These are phyloP conservation scores for Euphorbia corollata DNA, from an alignment of 441 rosid genomes.

Conservation along the genomic window DNA sequence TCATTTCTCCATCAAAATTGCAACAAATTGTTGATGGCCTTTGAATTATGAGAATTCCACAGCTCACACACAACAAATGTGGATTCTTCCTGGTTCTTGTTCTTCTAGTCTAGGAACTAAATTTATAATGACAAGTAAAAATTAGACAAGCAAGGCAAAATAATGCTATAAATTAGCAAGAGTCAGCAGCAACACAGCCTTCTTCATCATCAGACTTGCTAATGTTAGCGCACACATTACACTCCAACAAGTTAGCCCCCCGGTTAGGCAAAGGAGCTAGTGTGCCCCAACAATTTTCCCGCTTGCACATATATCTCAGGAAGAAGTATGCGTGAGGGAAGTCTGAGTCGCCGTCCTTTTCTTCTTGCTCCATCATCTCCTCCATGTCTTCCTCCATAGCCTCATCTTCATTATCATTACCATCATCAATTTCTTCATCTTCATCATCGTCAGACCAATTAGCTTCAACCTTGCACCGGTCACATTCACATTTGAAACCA, in stretches of 20 bases:
- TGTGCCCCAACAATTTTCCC: slow-evolving; percentile 64
- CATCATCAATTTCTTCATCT: slow-evolving; percentile 35
- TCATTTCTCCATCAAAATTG: background rate
- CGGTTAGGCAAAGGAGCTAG: slow-evolving; percentile 49
- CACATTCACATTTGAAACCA: slow-evolving; percentile 66
- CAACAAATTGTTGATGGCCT: background rate
- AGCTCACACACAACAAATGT: background rate
- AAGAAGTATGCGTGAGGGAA: slow-evolving; percentile 88
- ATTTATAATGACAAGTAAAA: background rate
- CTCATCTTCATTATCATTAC: slow-evolving; percentile 12
- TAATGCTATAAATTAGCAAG: background rate
- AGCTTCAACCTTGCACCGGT: slow-evolving; percentile 78
- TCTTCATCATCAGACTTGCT: slow-evolving; percentile 35
- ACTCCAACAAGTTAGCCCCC: slow-evolving; percentile 52
- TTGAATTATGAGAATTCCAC: background rate
- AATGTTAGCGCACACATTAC: slow-evolving; percentile 69
- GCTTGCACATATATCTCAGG: slow-evolving; percentile 56
- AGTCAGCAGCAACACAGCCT: slow-evolving; percentile 2
- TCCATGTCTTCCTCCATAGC: slow-evolving; percentile 34
- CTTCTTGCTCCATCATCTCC: slow-evolving; percentile 33
- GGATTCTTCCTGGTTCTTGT: background rate
- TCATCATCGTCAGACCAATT: slow-evolving; percentile 54
- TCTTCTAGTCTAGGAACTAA: background rate
- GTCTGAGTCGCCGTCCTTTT: slow-evolving; percentile 23
- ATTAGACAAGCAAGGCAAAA: background rate